Evolutionary conservation across 2,329 filamentous ascomycete genomes (phyloP), one percentile per base, ranked within the genome.

Genomic region (Trichoderma semiorbis): DNA sequence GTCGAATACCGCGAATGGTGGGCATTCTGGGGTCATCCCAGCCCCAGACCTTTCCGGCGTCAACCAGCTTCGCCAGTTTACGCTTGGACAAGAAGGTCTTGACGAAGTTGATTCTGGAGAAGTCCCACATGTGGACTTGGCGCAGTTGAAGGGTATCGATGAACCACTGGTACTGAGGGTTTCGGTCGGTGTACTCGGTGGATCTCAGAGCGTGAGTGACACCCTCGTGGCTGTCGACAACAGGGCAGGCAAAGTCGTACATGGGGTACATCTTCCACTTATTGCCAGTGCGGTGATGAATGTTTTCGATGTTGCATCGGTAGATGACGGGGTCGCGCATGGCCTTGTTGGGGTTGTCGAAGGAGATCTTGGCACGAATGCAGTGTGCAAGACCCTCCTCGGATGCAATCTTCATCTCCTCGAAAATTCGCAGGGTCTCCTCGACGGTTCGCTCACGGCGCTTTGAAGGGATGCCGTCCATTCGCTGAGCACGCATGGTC

Each of bases 271-370:
- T 91, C 84, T 95, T 95, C 92, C 93, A 95, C 73, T 86, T 89
- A 72, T 85, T 88, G 36, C 93, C 93, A 2, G 93, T 96, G 76
- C 93, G 90, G 84, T 96, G 93, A 81, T 96, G 92, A 24, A 85
- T 76, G 62, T 85, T 84, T 71, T 86, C 85, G 73, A 85, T 78
- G 80, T 97, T 97, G 76, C 94, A 98, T 75, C 96, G 91, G 87
- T 98, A 98, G 81, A 99, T 97, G 82, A 98, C 95, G 14, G 96
- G 96, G 81, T 99, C 96, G 75, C 96, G 89, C 89, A 98, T 91
- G 68, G 96, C 94, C 83, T 97, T 97, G 86, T 99, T 98, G 75
- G 92, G 92, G 83, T 96, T 92, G 81, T 97, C 93, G 76, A 93
- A 89, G 1, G 93, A 95, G 77, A 98, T 93, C 86, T 97, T 98